Base-by-base conservation (phyloP, 345 rosid species). In the Brassica cretica region DNA sequence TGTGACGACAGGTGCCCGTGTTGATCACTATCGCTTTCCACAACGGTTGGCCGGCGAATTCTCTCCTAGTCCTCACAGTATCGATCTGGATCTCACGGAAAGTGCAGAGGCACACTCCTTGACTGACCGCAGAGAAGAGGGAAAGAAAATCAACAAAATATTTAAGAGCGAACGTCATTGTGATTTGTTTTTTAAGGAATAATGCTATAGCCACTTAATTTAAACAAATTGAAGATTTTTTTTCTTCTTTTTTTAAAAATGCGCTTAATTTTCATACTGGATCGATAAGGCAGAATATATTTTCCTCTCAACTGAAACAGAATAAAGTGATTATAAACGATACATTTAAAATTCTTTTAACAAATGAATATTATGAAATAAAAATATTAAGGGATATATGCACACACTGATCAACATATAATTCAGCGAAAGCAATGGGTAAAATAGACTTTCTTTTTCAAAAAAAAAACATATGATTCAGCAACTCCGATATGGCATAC, bases 1-100 rank as follows among this genome's bases (percentile, higher is more conserved):
- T 58, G 29, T 67, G 73, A 59, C 24, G 14, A 59, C 81, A 60
- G 1, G 30, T 72, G 68, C 81, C 67, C 73, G 77, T 78, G 69
- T 78, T 78, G 63, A 2, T 33, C 33, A 78, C 69, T 3, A 69
- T 66, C 64, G 72, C 73, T 78, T 11, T 65, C 68, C 68, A 66
- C 64, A 58, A 61, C 29, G 53, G 37, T 78, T 66, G 39, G 49
- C 81, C 80, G 27, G 59, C 18, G 61, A 56, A 27, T 59, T 65
- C 76, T 71, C 60, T 64, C 46, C 49, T 44, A 18, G 67, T 77
- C 9, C 33, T 70, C n/a, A 53, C 71, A 24, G 76, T 37, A 2
- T 76, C 64, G 60, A 77, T 77, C 35, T 64, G 19, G 53, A 71
- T 37, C 1, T 37, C 41, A 11, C n/a, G 0, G 60, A 18, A 39